Base-by-base conservation (phyloP, 495 filamentous ascomycete species). In the Penicillium parvum region DNA sequence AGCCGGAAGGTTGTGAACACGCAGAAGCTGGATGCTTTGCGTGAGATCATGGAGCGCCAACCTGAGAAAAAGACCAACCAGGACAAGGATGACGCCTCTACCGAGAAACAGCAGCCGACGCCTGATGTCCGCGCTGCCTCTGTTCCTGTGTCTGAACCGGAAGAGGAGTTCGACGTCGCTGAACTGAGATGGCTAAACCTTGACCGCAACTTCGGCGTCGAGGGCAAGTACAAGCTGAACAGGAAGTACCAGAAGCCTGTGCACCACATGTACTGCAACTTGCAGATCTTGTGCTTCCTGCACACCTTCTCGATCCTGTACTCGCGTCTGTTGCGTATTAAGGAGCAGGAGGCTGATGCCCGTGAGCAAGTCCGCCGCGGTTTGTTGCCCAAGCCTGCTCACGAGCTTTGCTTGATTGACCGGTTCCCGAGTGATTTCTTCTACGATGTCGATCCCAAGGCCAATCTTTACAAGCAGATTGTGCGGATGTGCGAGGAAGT, bases 231-330 rank as follows among this genome's bases (percentile, higher is more conserved):
- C 52, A 84, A 81, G 18, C 78, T 87, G 6, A 88, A 95, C 34
- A 81, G 88, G 33, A 83, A 87, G 17, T 95, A 88, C 68, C 74
- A 76, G 50, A 85, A 92, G 43, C 76, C 79, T 7, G 75, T 71
- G 47, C 95, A 85, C 70, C 87, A 89, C 47, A 76, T 97, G 53
- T 99, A 90, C 67, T 83, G 81, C 58, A 97, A 95, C 60, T 75
- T 87, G 44, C 84, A 83, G 32, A 86, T 99, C 30, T 91, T 85
- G 53, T 88, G 88, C 66, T 96, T 99, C 73, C 85, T 99, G 71
- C 83, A 85, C 14, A 80, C 91, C 25, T 95, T 97, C 64, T 81
- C 92, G 61, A 83, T 85, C 3, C 71, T 97, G 5, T 97, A 91
- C 63, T 79, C 83, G 47, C 83, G 94, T 25, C 76, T 99, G 9